These are phyloP conservation scores for Penicillium robsamsonii DNA, from an alignment of 495 filamentous ascomycete genomes.

Conservation along the genomic window DNA sequence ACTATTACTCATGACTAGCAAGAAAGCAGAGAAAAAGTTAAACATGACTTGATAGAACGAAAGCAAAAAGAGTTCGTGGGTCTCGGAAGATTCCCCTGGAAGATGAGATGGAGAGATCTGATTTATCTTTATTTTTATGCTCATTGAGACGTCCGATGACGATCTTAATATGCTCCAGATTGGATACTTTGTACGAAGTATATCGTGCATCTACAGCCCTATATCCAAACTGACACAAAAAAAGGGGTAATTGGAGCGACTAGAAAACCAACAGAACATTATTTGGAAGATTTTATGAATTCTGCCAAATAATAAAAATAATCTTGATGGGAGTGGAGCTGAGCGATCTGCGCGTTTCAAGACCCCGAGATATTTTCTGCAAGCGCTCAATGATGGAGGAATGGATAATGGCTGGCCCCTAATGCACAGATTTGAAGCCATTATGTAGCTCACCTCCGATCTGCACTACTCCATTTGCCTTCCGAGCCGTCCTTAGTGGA, in stretches of 20 bases:
- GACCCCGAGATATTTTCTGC: not conserved
- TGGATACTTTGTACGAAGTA: not conserved
- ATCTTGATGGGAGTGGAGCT: not conserved
- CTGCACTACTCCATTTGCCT: constrained; percentile 13
- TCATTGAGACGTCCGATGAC: constrained; percentile 3
- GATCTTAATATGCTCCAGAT: constrained; percentile 1
- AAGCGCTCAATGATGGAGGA: not conserved
- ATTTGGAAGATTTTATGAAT: not conserved
- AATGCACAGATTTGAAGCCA: not conserved
- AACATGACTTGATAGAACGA: constrained; percentile 4
- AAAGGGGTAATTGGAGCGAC: not conserved
- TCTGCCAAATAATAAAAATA: not conserved
- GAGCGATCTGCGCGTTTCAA: constrained; percentile 11
- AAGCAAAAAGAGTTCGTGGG: not conserved
- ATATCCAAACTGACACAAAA: constrained; percentile 9
- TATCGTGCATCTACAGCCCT: not conserved
- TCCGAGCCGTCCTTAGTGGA: constrained; percentile 19
- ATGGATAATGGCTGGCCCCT: not conserved
- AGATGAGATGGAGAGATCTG: constrained; percentile 3
- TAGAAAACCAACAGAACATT: constrained; percentile 1
- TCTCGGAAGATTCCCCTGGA: not conserved
- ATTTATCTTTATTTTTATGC: constrained; percentile 6
- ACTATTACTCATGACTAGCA: not conserved
- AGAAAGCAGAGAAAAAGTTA: not conserved
- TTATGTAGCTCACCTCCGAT: constrained; percentile 4